Evolutionary conservation across 192 early-diverging fungal species (phyloP).

Genomic region (Entophlyctis luteolus): DNA sequence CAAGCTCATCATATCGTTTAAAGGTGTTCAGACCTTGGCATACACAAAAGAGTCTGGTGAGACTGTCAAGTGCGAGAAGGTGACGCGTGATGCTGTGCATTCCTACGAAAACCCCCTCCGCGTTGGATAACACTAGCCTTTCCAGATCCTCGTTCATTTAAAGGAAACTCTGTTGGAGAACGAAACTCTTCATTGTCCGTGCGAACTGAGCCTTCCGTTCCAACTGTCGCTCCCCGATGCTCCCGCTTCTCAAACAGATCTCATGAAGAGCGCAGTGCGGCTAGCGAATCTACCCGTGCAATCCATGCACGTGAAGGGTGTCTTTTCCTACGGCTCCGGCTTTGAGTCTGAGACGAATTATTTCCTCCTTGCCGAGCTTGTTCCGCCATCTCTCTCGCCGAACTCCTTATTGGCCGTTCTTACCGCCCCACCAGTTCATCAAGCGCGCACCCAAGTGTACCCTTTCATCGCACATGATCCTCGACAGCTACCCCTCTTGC

Average conservation of each 20-base stretch:
- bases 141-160: constrained; percentile 25
- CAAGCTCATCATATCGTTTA: constrained; percentile 20
- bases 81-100: neutral
- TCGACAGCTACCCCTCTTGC: constrained; percentile 42
- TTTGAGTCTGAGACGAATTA: constrained; percentile 33
- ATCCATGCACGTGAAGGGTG: constrained; percentile 16
- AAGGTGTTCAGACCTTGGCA: neutral
- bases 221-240: constrained; percentile 36
- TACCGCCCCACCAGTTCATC: neutral
- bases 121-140: neutral
- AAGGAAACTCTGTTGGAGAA: constrained; percentile 21
- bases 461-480: constrained; percentile 49
- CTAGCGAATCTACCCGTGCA: constrained; percentile 30
- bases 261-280: constrained; percentile 15
- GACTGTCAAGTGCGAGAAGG: neutral
- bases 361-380: constrained; percentile 31
- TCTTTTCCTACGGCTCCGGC: neutral
- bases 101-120: neutral
- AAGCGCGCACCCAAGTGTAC: neutral
- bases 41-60: neutral
- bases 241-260: constrained; percentile 7
- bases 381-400: constrained; percentile 20
- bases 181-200: constrained; percentile 1
- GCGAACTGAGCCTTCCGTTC: constrained; percentile 35
- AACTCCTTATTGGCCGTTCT: neutral